phyloP scores from a whole-genome alignment of 1,284 basidiomycete genomes.

The Megacollybia platyphylla region DNA sequence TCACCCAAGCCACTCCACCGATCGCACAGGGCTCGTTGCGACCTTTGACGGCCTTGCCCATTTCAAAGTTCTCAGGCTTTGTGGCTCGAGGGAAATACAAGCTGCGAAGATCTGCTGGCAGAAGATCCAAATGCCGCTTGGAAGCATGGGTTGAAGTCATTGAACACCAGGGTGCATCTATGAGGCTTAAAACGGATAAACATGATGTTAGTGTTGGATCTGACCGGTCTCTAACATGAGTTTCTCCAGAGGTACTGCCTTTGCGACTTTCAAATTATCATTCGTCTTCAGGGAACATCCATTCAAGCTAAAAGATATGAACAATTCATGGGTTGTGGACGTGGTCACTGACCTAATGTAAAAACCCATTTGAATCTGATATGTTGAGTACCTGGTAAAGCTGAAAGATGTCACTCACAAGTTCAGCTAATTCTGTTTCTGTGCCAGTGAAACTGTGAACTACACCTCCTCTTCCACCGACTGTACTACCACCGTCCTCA shows the following conservation, averaged over 20 bases:
- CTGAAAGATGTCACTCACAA: slow-evolving; percentile 30
- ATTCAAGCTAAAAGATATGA: slow-evolving; percentile 45
- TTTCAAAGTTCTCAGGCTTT: slow-evolving; percentile 59
- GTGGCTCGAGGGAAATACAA: slow-evolving; percentile 42
- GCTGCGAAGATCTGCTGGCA: slow-evolving; percentile 34
- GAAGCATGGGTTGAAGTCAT: slow-evolving; percentile 73
- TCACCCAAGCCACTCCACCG: slow-evolving; percentile 68
- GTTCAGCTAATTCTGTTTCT: slow-evolving; percentile 50
- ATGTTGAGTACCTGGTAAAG: neutral
- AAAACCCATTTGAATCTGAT: slow-evolving; percentile 59
- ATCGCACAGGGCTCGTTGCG: slow-evolving; percentile 73
- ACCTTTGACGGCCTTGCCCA: slow-evolving; percentile 64
- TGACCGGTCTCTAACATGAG: slow-evolving; percentile 76
- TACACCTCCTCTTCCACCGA: slow-evolving; percentile 59
- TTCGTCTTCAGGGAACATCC: slow-evolving; percentile 79
- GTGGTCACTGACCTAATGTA: slow-evolving; percentile 34
- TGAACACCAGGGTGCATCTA: slow-evolving; percentile 80
- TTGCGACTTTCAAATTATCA: slow-evolving; percentile 54
- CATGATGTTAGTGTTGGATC: slow-evolving; percentile 8
- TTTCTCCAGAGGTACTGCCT: slow-evolving; percentile 47
- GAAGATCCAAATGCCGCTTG: slow-evolving; percentile 35
- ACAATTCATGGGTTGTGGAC: neutral
- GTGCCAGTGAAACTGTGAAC: slow-evolving; percentile 85
- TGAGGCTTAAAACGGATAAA: slow-evolving; percentile 9
- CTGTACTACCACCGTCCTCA: slow-evolving; percentile 37